Percentiles rank a stretch among this genome's conserved stretches.
phyloP scores from a whole-genome alignment of 371 early-diverging fungal genomes.

The Rhizopus arrhizus region DNA sequence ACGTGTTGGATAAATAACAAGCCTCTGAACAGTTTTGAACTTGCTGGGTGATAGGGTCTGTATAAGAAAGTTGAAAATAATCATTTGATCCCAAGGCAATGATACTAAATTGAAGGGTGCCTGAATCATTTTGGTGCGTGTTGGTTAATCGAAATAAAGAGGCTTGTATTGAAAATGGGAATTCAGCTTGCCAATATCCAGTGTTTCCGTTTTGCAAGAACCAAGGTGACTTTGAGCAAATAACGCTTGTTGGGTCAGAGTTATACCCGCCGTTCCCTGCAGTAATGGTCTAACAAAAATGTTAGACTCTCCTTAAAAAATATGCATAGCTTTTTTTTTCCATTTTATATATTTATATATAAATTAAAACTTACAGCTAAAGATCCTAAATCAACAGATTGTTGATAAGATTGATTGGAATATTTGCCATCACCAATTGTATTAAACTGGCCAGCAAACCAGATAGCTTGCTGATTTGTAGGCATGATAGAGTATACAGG shows the following conservation, averaged over 20 bases:
- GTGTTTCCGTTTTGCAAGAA: conserved; percentile 70
- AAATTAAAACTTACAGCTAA: conserved; percentile 30
- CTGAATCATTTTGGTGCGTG: conserved; percentile 53
- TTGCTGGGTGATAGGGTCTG: conserved; percentile 57
- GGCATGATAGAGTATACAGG: conserved; percentile 48
- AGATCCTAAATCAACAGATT: conserved; percentile 34
- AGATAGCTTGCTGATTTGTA: conserved; percentile 22
- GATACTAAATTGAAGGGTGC: conserved; percentile 64
- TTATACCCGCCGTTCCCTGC: conserved; percentile 46
- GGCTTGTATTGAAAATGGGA: conserved; percentile 61
- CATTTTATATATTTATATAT: background rate
- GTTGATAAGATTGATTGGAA: conserved; percentile 32
- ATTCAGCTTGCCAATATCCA: conserved; percentile 71
- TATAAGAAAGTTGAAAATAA: conserved; percentile 61
- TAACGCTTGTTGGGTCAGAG: conserved; percentile 35
- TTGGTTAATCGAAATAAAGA: conserved; percentile 69
- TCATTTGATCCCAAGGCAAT: conserved; percentile 48
- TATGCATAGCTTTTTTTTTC: background rate
- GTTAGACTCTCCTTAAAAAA: background rate
- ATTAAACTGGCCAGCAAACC: conserved; percentile 52
- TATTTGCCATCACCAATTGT: conserved; percentile 46
- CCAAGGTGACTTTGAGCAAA: conserved; percentile 55
- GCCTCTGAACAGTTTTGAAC: conserved; percentile 55
- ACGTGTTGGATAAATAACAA: conserved; percentile 58
- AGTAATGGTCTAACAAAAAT: conserved; percentile 36